These are phyloP conservation scores for Centrapalus pauciflorus DNA, from an alignment of 129 eudicot species.

Conservation along the genomic window DNA sequence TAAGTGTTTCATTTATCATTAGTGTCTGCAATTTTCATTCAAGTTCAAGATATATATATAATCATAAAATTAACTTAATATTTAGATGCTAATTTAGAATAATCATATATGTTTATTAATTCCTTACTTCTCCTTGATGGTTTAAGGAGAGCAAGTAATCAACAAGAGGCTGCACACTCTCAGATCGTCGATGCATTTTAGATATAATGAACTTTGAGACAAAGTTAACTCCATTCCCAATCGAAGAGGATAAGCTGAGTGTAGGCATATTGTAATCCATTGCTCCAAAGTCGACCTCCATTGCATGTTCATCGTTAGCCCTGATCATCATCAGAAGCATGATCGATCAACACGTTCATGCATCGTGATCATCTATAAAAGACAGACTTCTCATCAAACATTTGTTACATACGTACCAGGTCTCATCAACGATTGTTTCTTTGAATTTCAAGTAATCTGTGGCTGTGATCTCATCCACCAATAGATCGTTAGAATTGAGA, in stretches of 20 bases:
- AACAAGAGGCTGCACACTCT: constrained; percentile 65
- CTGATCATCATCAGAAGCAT: no score
- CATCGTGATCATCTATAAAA: no score
- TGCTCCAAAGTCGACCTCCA: constrained; percentile 94
- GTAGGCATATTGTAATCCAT: constrained; percentile 72
- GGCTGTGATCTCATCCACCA: constrained; percentile 76
- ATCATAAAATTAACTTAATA: no score
- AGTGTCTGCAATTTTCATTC: constrained; percentile 54
- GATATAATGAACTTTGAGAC: constrained; percentile 77
- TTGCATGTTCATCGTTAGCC: constrained; percentile 83
- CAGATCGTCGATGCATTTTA: constrained; percentile 38
- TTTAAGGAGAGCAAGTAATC: constrained; percentile 71
- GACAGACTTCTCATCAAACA: no score
- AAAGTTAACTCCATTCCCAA: constrained; percentile 74
- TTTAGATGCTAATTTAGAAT: no score
- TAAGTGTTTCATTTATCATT: constrained; percentile 87
- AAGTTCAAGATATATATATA: no score
- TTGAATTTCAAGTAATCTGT: constrained; percentile 79
- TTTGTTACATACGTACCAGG: constrained; percentile 64
- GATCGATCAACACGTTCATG: no score
- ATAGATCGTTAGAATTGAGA: constrained; percentile 67
- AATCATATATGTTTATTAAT: no score
- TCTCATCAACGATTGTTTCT: constrained; percentile 72
- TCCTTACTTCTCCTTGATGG: constrained; percentile 78
- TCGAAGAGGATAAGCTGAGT: constrained; percentile 71